Evolutionary conservation across 768 basidiomycete species (phyloP).

Genomic region (Tylopilus intermedius): DNA sequence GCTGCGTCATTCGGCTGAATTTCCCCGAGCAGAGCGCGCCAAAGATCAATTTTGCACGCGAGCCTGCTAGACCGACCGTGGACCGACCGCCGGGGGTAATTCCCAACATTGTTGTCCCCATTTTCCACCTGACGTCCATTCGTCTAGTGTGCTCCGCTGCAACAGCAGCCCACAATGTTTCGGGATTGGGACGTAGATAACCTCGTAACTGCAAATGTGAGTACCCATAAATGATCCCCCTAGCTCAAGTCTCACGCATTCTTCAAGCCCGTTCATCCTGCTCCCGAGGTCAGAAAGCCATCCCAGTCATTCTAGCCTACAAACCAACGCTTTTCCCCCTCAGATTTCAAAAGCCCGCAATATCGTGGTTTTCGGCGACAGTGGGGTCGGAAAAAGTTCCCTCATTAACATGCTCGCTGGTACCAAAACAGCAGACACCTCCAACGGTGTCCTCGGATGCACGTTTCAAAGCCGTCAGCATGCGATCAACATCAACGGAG

Average conservation of each 20-base stretch:
- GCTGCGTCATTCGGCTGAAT: background rate
- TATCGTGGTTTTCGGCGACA: conserved; percentile 41
- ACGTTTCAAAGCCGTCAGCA: conserved; percentile 32
- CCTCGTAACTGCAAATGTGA: conserved; percentile 1
- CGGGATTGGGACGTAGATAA: conserved; percentile 2
- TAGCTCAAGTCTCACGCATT: background rate
- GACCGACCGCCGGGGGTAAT: conserved; percentile 5
- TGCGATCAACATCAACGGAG: conserved; percentile 12
- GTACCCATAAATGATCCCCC: background rate
- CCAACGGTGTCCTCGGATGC: conserved; percentile 30
- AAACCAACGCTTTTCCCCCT: background rate
- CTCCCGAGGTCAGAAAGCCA: conserved; percentile 10
- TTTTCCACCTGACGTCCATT: background rate
- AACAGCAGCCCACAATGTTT: conserved; percentile 10
- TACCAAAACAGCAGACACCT: conserved; percentile 26
- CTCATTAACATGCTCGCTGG: conserved; percentile 40
- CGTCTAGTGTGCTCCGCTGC: conserved; percentile 3
- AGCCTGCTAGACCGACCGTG: background rate
- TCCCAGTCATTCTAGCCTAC: background rate
- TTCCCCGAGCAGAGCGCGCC: conserved; percentile 6
- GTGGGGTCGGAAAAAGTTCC: conserved; percentile 41
- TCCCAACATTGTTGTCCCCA: background rate
- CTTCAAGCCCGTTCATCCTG: background rate
- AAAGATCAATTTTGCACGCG: background rate
- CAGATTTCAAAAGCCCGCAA: conserved; percentile 22